Base-by-base conservation (phyloP, 441 rosid genomes). In the Cnidoscolus chayamansa region DNA sequence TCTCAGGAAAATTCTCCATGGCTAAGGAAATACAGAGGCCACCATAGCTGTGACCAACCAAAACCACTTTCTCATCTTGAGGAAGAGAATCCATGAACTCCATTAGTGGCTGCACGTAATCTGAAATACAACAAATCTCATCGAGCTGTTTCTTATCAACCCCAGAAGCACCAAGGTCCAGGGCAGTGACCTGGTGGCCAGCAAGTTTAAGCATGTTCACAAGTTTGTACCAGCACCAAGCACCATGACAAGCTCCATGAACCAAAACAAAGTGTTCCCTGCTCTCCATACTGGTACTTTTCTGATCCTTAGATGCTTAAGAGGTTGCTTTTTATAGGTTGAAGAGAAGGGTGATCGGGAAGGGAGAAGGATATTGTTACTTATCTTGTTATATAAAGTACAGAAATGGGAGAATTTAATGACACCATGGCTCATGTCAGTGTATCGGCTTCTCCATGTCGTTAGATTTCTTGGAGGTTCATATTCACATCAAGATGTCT, bases 141-240 rank as follows among this genome's bases (percentile, higher is more conserved):
- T 81, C 64, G 11, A 83, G 75, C 81, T 59, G 78, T 66, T 74
- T 81, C 43, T 76, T 78, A 65, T 89, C 67, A 61, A 86, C 54
- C 31, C 96, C 90, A 15, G 86, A 89, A 69, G 82, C 93, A 65
- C 81, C 90, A 17, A 88, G 84, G 51, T 90, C 92, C 19, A 84
- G 11, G 60, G 87, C 80, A 4, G 88, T 87, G 58, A 88, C 93
- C 0, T 65, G 80, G 66, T 84, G 89, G 66, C 90, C 90, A 0
- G 81, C 80, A 4, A 43, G 15, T 74, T 81, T 74, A 48, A 88
- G 90, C 57, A 70, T 67, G 30, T 79, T 57, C 1, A 51, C 75
- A 13, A 87, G 73, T 81, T 88, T 86, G 81, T 87, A 87, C 92
- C 95, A 91, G 83, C 87, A 87, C 92, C 95, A 91, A 7, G 90